Percentiles rank a stretch among this genome's conserved stretches.
Conservation (phyloP, 495 filamentous ascomycete genomes). For the Aspergillus panamensis region DNA sequence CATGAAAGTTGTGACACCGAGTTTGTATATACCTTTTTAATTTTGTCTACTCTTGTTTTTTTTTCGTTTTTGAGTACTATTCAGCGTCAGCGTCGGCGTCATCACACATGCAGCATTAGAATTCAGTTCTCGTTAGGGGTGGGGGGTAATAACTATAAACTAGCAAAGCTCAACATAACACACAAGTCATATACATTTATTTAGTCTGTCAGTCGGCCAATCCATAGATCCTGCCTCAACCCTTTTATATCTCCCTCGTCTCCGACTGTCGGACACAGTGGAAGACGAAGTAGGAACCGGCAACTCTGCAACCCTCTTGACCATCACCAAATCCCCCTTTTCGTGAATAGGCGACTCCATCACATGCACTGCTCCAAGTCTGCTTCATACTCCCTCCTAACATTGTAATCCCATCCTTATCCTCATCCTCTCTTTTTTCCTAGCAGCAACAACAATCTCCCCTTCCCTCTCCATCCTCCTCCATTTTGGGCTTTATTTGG, state of each 20-base stretch:
- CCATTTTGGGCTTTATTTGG: no score
- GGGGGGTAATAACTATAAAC: no score
- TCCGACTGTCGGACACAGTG: neutral
- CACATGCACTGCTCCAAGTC: conserved; percentile 13
- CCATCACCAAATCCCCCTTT: neutral
- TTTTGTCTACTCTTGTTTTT: neutral
- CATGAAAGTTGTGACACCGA: neutral
- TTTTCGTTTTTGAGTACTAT: conserved; percentile 14
- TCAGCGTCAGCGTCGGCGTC: conserved; percentile 18
- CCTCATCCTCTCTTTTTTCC: conserved; percentile 1
- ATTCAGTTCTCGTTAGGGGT: neutral
- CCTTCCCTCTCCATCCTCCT: neutral
- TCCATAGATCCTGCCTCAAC: no score
- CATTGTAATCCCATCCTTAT: conserved; percentile 7
- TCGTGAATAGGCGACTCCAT: conserved; percentile 4
- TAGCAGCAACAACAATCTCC: conserved; percentile 14
- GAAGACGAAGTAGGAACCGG: neutral
- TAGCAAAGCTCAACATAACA: conserved; percentile 1
- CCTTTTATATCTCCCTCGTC: neutral
- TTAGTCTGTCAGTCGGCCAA: no score
- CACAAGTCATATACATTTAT: neutral
- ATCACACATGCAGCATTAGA: conserved; percentile 6
- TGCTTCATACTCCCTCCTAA: conserved; percentile 16
- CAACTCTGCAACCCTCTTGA: conserved; percentile 8
- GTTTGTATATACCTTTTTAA: neutral